phyloP scores from a whole-genome alignment of 257 asterid genomes.

The Salvia miltiorrhiza region DNA sequence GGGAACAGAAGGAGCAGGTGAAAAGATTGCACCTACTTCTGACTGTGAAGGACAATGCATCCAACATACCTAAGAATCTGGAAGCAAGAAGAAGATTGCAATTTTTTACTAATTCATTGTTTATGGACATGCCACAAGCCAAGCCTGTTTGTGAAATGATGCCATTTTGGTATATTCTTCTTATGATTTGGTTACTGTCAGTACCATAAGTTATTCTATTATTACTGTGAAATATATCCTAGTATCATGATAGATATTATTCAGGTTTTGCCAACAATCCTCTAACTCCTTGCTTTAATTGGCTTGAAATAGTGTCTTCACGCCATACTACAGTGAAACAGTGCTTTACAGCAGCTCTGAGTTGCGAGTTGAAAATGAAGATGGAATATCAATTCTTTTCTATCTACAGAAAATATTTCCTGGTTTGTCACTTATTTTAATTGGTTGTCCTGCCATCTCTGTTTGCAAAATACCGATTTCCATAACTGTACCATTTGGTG shows the following conservation, averaged over 20 bases:
- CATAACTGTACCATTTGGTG: background rate
- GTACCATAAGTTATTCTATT: background rate
- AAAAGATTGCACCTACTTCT: conserved; percentile 94
- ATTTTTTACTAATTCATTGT: conserved; percentile 86
- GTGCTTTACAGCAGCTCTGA: conserved; percentile 95
- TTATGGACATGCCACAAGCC: conserved; percentile 94
- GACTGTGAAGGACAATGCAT: conserved; percentile 91
- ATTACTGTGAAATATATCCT: background rate
- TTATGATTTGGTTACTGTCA: background rate
- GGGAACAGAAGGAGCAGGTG: conserved; percentile 87
- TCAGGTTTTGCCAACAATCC: conserved; percentile 17
- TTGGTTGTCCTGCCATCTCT: conserved; percentile 19
- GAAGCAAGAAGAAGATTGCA: conserved; percentile 95
- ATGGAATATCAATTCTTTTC: conserved; percentile 91
- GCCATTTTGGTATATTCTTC: conserved; percentile 72
- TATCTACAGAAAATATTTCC: conserved; percentile 98
- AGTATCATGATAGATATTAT: background rate
- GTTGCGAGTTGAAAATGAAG: conserved; percentile 90
- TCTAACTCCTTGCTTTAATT: conserved; percentile 23
- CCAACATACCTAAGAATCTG: conserved; percentile 93
- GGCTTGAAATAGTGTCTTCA: conserved; percentile 75
- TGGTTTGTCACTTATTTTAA: conserved; percentile 39
- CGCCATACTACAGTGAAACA: conserved; percentile 97
- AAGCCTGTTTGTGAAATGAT: conserved; percentile 91
- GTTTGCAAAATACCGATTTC: conserved; percentile 3